A percentile compares a stretch with the other conserved stretches of the same genome.
Evolutionary conservation across 306 rosid species (phyloP).

Genomic region (Benincasa hispida): DNA sequence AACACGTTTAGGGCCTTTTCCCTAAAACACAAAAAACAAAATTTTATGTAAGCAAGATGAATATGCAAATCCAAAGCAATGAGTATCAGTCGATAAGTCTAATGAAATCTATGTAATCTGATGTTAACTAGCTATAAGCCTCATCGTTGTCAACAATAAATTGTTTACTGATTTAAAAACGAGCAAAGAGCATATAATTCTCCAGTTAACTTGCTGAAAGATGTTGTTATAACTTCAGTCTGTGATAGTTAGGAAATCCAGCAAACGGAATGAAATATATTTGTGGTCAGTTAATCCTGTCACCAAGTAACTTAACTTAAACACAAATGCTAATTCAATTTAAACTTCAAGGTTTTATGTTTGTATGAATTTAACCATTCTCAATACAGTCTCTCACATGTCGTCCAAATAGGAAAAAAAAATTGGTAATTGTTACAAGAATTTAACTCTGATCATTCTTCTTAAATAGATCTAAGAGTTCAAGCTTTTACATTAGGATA

Average conservation of each 20-base stretch:
- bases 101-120: not conserved
- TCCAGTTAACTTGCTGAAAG: not conserved
- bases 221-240: not conserved
- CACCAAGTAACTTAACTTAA: not conserved
- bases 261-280: not conserved
- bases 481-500: not conserved
- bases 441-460: not conserved
- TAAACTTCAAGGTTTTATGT: not conserved
- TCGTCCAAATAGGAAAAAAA: not conserved
- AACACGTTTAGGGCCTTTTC: constrained; percentile 92
- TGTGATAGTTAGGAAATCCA: not conserved
- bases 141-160: not conserved
- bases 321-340: not conserved
- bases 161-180: not conserved
- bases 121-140: not conserved
- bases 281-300: not conserved
- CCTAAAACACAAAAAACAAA: constrained; percentile 29
- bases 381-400: not conserved
- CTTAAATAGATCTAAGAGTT: not conserved
- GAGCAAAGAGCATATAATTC: not conserved
- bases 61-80: not conserved
- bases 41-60: not conserved
- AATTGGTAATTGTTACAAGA: not conserved
- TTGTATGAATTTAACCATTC: not conserved
- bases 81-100: not conserved